Evolutionary conservation across 441 rosid genomes (phyloP).

Genomic region (Adansonia grandidieri): DNA sequence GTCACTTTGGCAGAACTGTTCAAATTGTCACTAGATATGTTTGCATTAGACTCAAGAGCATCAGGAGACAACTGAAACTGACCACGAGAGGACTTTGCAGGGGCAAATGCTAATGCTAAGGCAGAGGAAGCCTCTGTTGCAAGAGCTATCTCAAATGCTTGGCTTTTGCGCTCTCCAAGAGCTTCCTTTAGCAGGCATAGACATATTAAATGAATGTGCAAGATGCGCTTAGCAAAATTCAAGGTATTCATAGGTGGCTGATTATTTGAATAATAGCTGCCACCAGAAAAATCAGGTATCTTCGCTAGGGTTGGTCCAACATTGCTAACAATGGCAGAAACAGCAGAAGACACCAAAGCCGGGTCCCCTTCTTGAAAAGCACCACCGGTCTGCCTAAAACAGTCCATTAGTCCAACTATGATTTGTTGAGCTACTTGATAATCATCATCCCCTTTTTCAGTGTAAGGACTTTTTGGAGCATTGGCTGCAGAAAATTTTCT

Average conservation of each 20-base stretch:
- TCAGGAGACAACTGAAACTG: constrained; percentile 86
- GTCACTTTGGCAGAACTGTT: constrained; percentile 46
- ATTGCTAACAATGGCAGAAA: constrained; percentile 82
- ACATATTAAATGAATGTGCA: constrained; percentile 82
- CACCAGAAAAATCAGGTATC: constrained; percentile 68
- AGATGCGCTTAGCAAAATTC: constrained; percentile 63
- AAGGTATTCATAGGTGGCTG: constrained; percentile 52
- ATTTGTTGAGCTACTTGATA: constrained; percentile 86
- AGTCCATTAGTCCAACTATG: constrained; percentile 73
- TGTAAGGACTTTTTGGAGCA: constrained; percentile 49
- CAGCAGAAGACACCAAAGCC: constrained; percentile 86
- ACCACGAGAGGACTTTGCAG: constrained; percentile 81
- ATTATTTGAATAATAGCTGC: constrained; percentile 54
- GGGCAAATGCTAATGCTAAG: constrained; percentile 64
- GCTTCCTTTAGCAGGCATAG: constrained; percentile 90
- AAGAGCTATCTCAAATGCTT: constrained; percentile 95
- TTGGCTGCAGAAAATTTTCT: constrained; percentile 64
- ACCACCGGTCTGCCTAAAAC: constrained; percentile 91
- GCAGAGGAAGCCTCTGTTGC: constrained; percentile 89
- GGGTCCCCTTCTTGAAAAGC: constrained; percentile 99
- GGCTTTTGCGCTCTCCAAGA: constrained; percentile 96
- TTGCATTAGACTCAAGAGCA: constrained; percentile 59
- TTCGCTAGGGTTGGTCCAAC: constrained; percentile 68
- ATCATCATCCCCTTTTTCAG: constrained; percentile 74
- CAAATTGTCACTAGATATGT: constrained; percentile 51